Percentiles rank a stretch among this genome's conserved stretches.
Conservation (phyloP, 1,284 basidiomycete species). For the Veloboletus limbatus region DNA sequence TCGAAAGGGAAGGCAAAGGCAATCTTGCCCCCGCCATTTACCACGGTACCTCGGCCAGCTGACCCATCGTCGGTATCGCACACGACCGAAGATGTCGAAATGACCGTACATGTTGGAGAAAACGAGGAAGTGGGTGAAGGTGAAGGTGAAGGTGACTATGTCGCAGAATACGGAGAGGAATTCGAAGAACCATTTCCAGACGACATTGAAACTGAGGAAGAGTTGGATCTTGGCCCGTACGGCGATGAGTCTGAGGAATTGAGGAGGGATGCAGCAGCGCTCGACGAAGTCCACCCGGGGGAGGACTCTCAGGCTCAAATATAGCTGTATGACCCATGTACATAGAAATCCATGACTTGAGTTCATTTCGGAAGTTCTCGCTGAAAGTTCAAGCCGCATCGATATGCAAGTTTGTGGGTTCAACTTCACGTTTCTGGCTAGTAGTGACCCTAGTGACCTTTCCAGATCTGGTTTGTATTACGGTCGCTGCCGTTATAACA, state of each 20-base stretch:
- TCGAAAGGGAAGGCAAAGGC: conserved; percentile 39
- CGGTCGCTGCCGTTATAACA: too few species aligned
- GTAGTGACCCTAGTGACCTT: too few species aligned
- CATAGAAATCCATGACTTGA: too few species aligned
- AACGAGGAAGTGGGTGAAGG: conserved; percentile 29
- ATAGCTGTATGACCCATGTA: background rate
- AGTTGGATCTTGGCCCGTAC: conserved; percentile 29
- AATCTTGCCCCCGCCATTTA: conserved; percentile 28
- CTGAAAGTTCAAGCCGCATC: too few species aligned
- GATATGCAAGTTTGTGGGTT: too few species aligned
- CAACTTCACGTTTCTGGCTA: too few species aligned
- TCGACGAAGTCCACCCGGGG: conserved; percentile 23
- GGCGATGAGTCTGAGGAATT: conserved; percentile 39
- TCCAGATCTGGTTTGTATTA: too few species aligned
- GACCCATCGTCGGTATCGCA: conserved; percentile 21
- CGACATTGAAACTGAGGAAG: conserved; percentile 34
- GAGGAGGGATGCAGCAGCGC: conserved; percentile 28
- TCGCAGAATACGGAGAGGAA: conserved; percentile 30
- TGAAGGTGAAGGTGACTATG: conserved; percentile 29
- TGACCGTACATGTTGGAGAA: conserved; percentile 19
- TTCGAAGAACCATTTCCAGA: conserved; percentile 31
- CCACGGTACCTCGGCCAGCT: conserved; percentile 26
- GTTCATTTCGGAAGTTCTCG: too few species aligned
- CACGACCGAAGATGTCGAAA: conserved; percentile 17
- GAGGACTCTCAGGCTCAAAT: conserved; percentile 9